Evolutionary conservation across 2,329 filamentous ascomycete species (phyloP), one percentile per base, ranked within the genome.

Genomic region (Sporothrix euskadiensis): DNA sequence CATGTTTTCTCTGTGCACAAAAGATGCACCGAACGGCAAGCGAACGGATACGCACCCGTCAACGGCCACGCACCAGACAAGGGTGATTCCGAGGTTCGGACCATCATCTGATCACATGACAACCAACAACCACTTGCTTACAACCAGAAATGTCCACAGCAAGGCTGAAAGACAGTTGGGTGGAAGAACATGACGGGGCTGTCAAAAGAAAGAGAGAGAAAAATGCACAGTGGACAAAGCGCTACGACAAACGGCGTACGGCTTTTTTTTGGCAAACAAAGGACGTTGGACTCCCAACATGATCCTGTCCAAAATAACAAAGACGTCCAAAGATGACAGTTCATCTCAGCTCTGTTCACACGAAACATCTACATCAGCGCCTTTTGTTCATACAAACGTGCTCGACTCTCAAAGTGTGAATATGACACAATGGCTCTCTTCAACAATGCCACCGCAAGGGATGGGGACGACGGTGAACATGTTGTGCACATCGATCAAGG

Each of bases 71-170:
- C 44, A 26, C 6, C 19, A 26, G 30, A 35, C 56, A 59, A 59
- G 30, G 56, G 54, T 32, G 6, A 63, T 41, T 41, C 8, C 59
- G 19, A 41, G 9, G 19, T 41, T 63, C 59, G 16, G 56, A 8
- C 35, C 59, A 65, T 19, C 35, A 44, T 26, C 56, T 30, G n/a
- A 44, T 65, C 59, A 65, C 59, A 65, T 65, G 59, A 65, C 59
- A 35, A 26, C 3, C 35, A 35, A 2, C 26, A 30, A 35, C 35
- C 2, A 35, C 35, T 35, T 35, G 3, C 32, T 26, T 26, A 3
- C 32, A n/a, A 59, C 56, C 59, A 26, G 10, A n/a, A 26, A 32
- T 19, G 57, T 35, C 57, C 22, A n/a, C 30, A 59, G 30, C 26
- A 56, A 56, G 52, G 52, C 52, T 56, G 52, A 56, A 56, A 12